phyloP scores from a whole-genome alignment of 2,329 filamentous ascomycete species.

The Pseudopithomyces chartarum region DNA sequence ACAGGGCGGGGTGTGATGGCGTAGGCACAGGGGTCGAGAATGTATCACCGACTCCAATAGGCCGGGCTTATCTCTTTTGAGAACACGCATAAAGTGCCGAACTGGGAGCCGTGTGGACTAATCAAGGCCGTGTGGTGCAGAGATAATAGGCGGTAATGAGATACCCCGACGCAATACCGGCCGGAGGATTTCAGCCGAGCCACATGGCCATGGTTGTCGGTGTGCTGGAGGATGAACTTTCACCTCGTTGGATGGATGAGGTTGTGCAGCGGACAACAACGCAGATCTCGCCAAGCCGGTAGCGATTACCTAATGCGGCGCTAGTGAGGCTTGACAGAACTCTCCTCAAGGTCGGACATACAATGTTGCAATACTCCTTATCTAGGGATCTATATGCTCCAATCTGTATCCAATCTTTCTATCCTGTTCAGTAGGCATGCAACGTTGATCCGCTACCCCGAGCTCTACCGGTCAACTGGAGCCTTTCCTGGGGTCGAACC shows the following conservation, averaged over 20 bases:
- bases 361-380: slow-evolving; percentile 3
- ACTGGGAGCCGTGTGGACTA: background rate
- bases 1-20: slow-evolving; percentile 3
- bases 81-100: background rate
- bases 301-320: background rate
- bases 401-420: background rate
- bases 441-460: slow-evolving; percentile 8
- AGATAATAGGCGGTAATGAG: slow-evolving; percentile 1
- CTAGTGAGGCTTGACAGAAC: background rate
- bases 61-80: background rate
- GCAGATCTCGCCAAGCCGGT: background rate
- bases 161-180: background rate
- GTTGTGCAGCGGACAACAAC: background rate
- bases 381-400: slow-evolving; percentile 3
- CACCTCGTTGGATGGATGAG: background rate
- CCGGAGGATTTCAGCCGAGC: slow-evolving; percentile 2
- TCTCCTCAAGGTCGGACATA: background rate
- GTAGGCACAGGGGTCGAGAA: background rate
- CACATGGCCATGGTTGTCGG: background rate
- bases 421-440: background rate
- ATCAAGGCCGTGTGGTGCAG: background rate
- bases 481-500: background rate
- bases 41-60: background rate
- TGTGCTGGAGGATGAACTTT: background rate
- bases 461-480: background rate